Conservation (phyloP, 768 basidiomycete species). For the Psilocybe subaeruginosa region DNA sequence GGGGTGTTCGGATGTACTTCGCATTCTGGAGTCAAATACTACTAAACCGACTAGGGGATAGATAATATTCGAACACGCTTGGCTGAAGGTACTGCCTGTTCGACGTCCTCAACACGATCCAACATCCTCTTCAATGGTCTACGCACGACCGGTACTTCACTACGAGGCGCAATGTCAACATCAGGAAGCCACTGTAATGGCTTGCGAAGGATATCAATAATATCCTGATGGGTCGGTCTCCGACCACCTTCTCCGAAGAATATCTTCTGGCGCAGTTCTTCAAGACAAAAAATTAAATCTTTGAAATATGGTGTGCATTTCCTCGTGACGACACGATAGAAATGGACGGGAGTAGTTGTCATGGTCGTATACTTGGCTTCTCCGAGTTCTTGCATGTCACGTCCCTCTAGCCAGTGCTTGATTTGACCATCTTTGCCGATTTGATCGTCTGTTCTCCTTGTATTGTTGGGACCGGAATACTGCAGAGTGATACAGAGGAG, state of each 20-base stretch:
- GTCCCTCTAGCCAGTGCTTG: not conserved
- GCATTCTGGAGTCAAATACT: too few species aligned
- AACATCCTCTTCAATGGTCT: too few species aligned
- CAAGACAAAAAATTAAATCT: not conserved
- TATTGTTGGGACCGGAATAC: not conserved
- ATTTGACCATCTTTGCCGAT: not conserved
- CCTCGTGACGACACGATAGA: not conserved
- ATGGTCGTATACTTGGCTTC: not conserved
- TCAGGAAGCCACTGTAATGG: not conserved
- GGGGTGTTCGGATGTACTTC: too few species aligned
- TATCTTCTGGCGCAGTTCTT: not conserved
- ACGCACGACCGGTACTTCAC: too few species aligned
- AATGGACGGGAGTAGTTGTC: not conserved
- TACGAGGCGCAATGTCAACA: too few species aligned
- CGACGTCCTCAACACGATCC: too few species aligned
- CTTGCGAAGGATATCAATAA: not conserved
- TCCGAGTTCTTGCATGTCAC: not conserved
- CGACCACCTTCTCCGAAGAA: not conserved
- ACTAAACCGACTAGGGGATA: too few species aligned
- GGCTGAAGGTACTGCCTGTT: too few species aligned
- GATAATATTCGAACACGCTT: too few species aligned
- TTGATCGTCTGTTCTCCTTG: not conserved
- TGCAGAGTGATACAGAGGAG: not conserved
- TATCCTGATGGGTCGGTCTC: not conserved
- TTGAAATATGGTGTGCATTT: not conserved